phyloP scores from a whole-genome alignment of 805 yeast genomes.

The Candida sakaeoensis region DNA sequence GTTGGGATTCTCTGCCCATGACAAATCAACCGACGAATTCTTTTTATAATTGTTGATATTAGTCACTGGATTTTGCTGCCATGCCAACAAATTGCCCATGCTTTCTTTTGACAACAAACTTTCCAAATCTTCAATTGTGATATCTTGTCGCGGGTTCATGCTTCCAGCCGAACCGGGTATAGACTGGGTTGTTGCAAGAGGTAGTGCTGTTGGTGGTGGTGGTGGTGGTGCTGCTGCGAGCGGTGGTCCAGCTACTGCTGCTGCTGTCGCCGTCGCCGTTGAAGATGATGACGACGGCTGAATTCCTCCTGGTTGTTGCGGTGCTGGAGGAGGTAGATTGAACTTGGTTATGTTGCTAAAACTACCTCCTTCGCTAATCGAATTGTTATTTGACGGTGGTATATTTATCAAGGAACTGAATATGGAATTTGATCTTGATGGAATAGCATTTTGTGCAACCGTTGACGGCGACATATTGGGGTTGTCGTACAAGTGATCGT shows the following conservation, averaged over 20 bases:
- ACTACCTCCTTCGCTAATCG: constrained; percentile 24
- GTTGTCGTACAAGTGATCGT: constrained; percentile 8
- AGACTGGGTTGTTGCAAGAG: too few relatives aligned
- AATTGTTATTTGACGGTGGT: constrained; percentile 32
- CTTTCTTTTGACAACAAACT: constrained; percentile 28
- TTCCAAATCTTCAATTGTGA: constrained; percentile 18
- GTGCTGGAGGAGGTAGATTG: constrained; percentile 3
- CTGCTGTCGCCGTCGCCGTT: too few relatives aligned
- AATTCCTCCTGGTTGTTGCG: not conserved
- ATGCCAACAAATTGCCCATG: constrained; percentile 25
- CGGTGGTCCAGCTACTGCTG: too few relatives aligned
- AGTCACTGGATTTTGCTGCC: constrained; percentile 19
- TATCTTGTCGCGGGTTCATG: constrained; percentile 21
- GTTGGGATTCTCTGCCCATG: constrained; percentile 12
- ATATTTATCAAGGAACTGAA: constrained; percentile 38
- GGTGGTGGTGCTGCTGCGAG: constrained; percentile 6
- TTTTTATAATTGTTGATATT: constrained; percentile 20
- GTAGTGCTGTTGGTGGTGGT: constrained; percentile 7
- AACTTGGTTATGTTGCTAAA: constrained; percentile 1
- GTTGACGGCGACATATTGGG: constrained; percentile 9
- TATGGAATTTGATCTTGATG: constrained; percentile 35
- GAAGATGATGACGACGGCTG: too few relatives aligned
- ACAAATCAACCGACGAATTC: constrained; percentile 23
- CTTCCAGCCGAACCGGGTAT: too few relatives aligned
- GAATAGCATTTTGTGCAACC: constrained; percentile 13